A percentile compares a stretch with the other conserved stretches of the same genome.
phyloP scores from a whole-genome alignment of 495 filamentous ascomycete species.

The Glutinoglossum americanum region DNA sequence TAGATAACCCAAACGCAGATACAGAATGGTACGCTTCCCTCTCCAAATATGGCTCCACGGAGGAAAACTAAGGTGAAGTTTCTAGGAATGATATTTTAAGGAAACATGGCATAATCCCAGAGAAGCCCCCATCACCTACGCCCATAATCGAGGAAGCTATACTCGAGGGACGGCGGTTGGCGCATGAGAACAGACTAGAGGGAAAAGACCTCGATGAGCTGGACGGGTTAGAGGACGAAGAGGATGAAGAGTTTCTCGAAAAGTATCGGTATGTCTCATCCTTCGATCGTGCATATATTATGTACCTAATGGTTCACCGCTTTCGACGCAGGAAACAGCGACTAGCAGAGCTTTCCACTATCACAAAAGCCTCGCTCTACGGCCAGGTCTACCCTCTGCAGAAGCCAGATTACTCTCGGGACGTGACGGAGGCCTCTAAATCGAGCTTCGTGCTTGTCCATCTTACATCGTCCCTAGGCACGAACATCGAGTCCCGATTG shows the following conservation, averaged over 20 bases:
- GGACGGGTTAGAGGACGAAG: constrained; percentile 81
- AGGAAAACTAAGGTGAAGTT: background rate
- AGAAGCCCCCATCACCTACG: constrained; percentile 85
- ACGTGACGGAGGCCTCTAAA: constrained; percentile 80
- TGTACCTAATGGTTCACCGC: constrained; percentile 2
- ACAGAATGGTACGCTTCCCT: constrained; percentile 66
- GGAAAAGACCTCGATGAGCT: constrained; percentile 87
- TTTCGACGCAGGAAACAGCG: constrained; percentile 42
- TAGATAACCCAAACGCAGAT: constrained; percentile 88
- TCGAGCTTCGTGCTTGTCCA: constrained; percentile 61
- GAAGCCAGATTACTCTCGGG: constrained; percentile 75
- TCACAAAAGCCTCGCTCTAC: constrained; percentile 54
- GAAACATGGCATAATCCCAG: constrained; percentile 85
- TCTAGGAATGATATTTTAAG: constrained; percentile 94
- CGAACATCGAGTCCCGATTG: constrained; percentile 63
- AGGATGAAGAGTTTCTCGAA: constrained; percentile 78
- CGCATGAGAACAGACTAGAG: constrained; percentile 77
- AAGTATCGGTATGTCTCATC: constrained; percentile 39
- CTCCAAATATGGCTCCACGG: background rate
- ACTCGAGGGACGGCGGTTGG: constrained; percentile 51
- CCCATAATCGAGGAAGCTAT: constrained; percentile 93
- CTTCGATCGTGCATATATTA: background rate
- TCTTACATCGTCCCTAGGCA: constrained; percentile 51
- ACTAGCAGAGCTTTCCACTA: constrained; percentile 50
- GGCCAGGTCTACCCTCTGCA: constrained; percentile 83